phyloP scores from a whole-genome alignment of 2,329 filamentous ascomycete species.

The Xylaria digitata region DNA sequence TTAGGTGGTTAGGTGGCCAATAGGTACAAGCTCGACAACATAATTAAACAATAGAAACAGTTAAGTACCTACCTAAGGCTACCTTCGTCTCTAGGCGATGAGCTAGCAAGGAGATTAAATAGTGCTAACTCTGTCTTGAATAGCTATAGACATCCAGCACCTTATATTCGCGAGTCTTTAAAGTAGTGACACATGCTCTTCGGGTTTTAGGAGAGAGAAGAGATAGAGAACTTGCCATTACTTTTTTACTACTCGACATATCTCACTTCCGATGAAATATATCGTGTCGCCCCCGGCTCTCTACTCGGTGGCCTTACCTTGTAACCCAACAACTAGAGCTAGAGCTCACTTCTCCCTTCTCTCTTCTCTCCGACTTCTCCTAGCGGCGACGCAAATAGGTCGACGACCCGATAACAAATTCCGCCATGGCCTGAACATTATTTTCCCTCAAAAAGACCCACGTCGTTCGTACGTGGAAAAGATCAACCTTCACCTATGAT shows the following conservation, averaged over 20 bases:
- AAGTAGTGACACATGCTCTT: background rate
- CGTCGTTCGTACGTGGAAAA: background rate
- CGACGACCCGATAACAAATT: background rate
- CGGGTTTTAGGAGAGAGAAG: background rate
- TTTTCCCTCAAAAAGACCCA: background rate
- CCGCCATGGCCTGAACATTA: too few relatives aligned
- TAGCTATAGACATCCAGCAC: background rate
- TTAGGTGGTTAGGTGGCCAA: too few relatives aligned
- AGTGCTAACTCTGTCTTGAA: too few relatives aligned
- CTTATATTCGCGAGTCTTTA: too few relatives aligned
- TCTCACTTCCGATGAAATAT: background rate
- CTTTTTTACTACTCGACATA: conserved; percentile 1
- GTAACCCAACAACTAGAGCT: background rate
- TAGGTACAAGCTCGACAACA: too few relatives aligned
- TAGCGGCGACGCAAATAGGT: too few relatives aligned
- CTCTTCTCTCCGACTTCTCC: background rate
- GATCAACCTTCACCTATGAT: too few relatives aligned
- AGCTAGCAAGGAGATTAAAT: too few relatives aligned
- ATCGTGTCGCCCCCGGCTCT: background rate
- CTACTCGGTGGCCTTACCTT: background rate
- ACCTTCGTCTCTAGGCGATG: too few relatives aligned
- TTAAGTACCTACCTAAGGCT: too few relatives aligned
- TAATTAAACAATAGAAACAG: too few relatives aligned
- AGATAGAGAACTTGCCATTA: background rate
- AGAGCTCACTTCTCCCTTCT: too few relatives aligned